Evolutionary conservation across 352 stramenopile species (phyloP), one percentile per base, ranked within the genome.

Genomic region (Phytophthora hibernalis): DNA sequence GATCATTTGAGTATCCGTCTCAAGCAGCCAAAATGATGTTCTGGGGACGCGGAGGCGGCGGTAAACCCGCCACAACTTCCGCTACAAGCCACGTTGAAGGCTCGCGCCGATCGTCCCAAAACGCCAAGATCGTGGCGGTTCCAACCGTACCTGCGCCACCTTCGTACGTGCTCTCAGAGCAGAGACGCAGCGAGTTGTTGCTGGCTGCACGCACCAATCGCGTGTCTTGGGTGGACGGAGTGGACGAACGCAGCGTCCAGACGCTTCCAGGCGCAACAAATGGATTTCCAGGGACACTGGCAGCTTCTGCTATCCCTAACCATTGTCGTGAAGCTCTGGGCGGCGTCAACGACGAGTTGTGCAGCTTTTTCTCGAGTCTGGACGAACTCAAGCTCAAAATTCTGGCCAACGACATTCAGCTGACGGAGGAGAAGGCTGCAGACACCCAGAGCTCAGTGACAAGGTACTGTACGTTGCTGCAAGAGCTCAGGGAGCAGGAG

Each of bases 161-260:
- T 42, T 82, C 80, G 11, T 88, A 84, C 54, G 58, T 83, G 6
- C 77, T 95, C 16, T 90, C 85, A 13, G 85, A 92, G 52, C 72
- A 92, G 65, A 76, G 87, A 21, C 80, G 87, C n/a, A 72, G 69
- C 26, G 80, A 95, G 63, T 73, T 95, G 38, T 70, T 95, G n/a
- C 54, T 82, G 37, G 80, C 84, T n/a, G 87, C 87, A 26, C 80
- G 87, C 16, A 78, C 74, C 12, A 93, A 80, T 42, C 80, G 87
- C 26, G 74, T 87, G 13, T 84, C 83, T 3, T 95, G 87, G 87
- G 69, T 95, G 50, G 85, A 95, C 33, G 79, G 80, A 33, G 69
- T 71, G 7, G 70, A 84, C 22, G 59, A 72, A 16, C 28, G 50
- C 31, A 54, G 44, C 21, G n/a, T 4, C 1, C 42, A 47, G n/a